Evolutionary conservation across 208 protist species (phyloP).

Genomic region (Trypanosoma platydactyli): DNA sequence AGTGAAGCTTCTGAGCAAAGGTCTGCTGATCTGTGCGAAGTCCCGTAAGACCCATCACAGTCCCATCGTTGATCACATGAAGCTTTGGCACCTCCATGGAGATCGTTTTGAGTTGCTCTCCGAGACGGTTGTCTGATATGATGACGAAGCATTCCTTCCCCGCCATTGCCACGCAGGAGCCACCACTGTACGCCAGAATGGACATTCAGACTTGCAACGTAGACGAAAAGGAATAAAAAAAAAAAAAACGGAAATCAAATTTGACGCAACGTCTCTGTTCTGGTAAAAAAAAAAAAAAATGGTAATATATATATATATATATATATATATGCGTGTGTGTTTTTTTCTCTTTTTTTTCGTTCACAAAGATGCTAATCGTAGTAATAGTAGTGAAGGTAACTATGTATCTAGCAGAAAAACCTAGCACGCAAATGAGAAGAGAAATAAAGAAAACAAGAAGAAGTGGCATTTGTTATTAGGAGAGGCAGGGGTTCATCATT

Average conservation of each 20-base stretch:
- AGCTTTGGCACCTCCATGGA: slow-evolving; percentile 96
- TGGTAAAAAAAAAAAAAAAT: background rate
- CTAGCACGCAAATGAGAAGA: slow-evolving; percentile 1
- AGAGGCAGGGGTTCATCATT: too few relatives aligned
- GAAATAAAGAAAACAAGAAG: slow-evolving; percentile 17
- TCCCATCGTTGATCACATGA: slow-evolving; percentile 93
- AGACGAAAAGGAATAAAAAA: slow-evolving; percentile 1
- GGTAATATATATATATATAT: background rate
- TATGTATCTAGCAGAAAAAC: background rate
- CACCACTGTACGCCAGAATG: slow-evolving; percentile 96
- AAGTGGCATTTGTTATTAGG: too few relatives aligned
- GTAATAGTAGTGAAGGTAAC: background rate
- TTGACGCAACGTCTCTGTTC: background rate
- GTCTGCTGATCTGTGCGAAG: slow-evolving; percentile 97
- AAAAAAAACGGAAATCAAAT: slow-evolving; percentile 1
- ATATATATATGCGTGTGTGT: background rate
- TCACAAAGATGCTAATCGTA: background rate
- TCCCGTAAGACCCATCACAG: slow-evolving; percentile 95
- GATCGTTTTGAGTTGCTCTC: slow-evolving; percentile 96
- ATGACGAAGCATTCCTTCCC: slow-evolving; percentile 99
- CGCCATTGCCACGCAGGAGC: slow-evolving; percentile 96
- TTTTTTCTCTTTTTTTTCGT: background rate
- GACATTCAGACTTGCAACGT: slow-evolving; percentile 50
- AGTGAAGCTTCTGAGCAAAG: slow-evolving; percentile 87
- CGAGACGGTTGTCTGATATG: slow-evolving; percentile 95